Percentiles rank a stretch among this genome's conserved stretches.
phyloP scores from a whole-genome alignment of 2,329 filamentous ascomycete genomes.

The Colletotrichum acutatum region DNA sequence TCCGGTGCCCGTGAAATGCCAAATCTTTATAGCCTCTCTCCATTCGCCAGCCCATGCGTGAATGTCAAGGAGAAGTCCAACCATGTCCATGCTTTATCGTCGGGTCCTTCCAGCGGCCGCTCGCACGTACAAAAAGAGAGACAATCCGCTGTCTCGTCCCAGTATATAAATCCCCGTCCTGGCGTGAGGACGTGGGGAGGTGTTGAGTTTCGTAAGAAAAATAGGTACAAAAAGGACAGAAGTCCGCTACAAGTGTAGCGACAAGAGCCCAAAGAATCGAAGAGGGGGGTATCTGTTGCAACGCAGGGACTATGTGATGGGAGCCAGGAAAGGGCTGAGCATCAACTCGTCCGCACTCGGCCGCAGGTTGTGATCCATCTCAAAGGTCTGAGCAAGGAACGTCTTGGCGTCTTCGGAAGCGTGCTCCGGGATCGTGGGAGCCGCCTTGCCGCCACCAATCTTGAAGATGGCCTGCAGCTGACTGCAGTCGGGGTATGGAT shows the following conservation, averaged over 20 bases:
- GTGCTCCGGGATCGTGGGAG: conserved; percentile 85
- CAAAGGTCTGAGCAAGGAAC: conserved; percentile 91
- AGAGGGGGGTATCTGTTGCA: conserved; percentile 16
- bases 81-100: conserved; percentile 30
- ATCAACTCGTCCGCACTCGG: conserved; percentile 93
- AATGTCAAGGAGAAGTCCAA: conserved; percentile 11
- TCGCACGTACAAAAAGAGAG: conserved; percentile 19
- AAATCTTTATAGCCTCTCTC: conserved; percentile 9
- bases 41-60: conserved; percentile 33
- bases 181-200: not conserved
- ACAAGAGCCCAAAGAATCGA: conserved; percentile 15
- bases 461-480: conserved; percentile 99
- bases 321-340: conserved; percentile 82
- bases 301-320: conserved; percentile 65
- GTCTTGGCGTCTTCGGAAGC: conserved; percentile 85
- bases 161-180: conserved; percentile 19
- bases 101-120: conserved; percentile 36
- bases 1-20: conserved; percentile 18
- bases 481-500: conserved; percentile 96
- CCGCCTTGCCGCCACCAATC: conserved; percentile 85
- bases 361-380: conserved; percentile 92
- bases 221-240: conserved; percentile 24
- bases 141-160: conserved; percentile 15
- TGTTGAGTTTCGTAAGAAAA: conserved; percentile 12
- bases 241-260: not conserved